Base-by-base conservation (phyloP, 2,329 filamentous ascomycete genomes). In the Chaetomium sp. region DNA sequence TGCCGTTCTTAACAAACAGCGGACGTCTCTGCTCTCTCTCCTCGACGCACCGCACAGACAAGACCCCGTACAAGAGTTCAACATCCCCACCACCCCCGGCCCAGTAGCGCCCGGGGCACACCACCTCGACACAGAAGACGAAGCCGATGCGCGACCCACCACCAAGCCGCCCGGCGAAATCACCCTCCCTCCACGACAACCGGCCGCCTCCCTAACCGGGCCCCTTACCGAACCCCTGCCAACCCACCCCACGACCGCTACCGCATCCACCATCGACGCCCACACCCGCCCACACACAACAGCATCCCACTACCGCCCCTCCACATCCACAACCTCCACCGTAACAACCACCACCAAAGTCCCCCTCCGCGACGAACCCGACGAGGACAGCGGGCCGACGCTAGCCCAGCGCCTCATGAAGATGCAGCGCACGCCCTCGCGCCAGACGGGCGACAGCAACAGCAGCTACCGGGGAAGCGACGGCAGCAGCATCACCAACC, bases 11-110 rank as follows among this genome's bases (percentile, higher is more conserved):
- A 76, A 78, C 5, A 80, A 85, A 66, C 78, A 82, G 70, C 83
- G 85, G 51, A 83, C 82, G 6, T 89, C 86, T 2, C 79, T 89
- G 4, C 78, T 86, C 19, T 89, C 86, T 3, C 82, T 89, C 6
- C 82, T 89, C 65, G 83, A 87, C 65, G 85, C 83, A 0, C 84
- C 85, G 0, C 79, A 82, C 58, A 74, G 77, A 51, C 76, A 74
- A 59, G 74, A 75, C 16, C 74, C 75, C 54, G 72, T 76, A 67
- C 64, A 73, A 42, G 74, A 63, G 66, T 78, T 74, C 69, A 76
- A 75, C 57, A 79, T 83, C 29, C 78, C 80, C 49, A 81, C 76
- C 35, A 78, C 79, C 35, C 77, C 79, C n/a, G 78, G 75, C 45
- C 72, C 76, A 16, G 65, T 31, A 9, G 49, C 67, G 68, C 45